These are phyloP conservation scores for Bipolaris zeicola DNA, from an alignment of 2,329 filamentous ascomycete species.

Conservation along the genomic window DNA sequence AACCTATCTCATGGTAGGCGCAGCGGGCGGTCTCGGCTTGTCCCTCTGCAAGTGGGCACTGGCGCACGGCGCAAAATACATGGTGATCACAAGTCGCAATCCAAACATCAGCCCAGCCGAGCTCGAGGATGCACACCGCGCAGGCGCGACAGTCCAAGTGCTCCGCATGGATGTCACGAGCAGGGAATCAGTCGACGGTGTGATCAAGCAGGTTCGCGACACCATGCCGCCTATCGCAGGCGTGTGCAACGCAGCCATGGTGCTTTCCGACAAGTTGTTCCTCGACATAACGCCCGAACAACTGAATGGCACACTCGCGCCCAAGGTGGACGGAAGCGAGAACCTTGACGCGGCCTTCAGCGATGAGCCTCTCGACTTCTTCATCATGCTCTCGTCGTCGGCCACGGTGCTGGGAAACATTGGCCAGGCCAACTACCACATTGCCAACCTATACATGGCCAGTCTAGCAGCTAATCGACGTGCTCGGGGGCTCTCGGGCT, in stretches of 20 bases:
- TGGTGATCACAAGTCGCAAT: constrained; percentile 21
- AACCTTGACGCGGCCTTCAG: constrained; percentile 15
- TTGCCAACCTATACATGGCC: constrained; percentile 52
- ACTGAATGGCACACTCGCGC: constrained; percentile 7
- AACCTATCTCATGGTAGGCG: background rate
- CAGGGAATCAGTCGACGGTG: background rate
- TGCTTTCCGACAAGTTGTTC: constrained; percentile 15
- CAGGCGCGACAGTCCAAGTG: constrained; percentile 1
- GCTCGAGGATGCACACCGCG: background rate
- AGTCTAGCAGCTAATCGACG: constrained; percentile 47
- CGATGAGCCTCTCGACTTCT: constrained; percentile 29
- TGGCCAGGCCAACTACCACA: constrained; percentile 54
- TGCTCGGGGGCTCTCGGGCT: constrained; percentile 32
- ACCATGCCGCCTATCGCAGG: constrained; percentile 18
- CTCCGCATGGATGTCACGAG: constrained; percentile 10
- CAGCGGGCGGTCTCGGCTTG: background rate
- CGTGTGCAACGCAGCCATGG: constrained; percentile 23
- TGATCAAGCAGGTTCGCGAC: background rate
- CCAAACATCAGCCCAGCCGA: constrained; percentile 26
- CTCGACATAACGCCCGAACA: constrained; percentile 13
- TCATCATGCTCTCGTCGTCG: constrained; percentile 35
- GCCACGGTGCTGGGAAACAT: constrained; percentile 28
- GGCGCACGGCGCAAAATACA: constrained; percentile 16
- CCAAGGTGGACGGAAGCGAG: constrained; percentile 28
- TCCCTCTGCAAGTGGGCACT: constrained; percentile 27